Evolutionary conservation across 2,329 filamentous ascomycete species (phyloP), one percentile per base, ranked within the genome.

Genomic region (Purpureocillium lavendulum): DNA sequence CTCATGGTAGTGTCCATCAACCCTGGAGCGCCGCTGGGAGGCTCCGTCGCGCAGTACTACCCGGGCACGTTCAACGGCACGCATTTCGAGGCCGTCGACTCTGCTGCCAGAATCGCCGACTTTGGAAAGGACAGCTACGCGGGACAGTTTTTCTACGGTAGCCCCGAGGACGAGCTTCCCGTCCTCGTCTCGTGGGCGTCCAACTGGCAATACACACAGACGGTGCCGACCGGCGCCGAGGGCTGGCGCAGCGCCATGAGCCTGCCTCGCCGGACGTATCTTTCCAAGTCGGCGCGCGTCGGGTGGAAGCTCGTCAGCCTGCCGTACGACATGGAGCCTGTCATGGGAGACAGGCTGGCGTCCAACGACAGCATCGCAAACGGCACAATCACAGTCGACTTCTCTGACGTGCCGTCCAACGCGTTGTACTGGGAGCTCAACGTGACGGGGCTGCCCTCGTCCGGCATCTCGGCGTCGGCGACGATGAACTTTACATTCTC

Each of bases 61-160:
- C 59, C 71, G 0, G 78, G 79, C 4, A 60, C 56, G 2, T 82
- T 81, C 61, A 79, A 83, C 45, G 79, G 78, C n/a, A 80, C 75
- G 0, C 72, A 77, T 51, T 82, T 80, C 43, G 45, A 49, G n/a
- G 45, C 56, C 9, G 45, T 56, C 10, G 56, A 58, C 7, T 44
- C 42, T 3, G 49, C 48, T 7, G 48, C 58, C 1, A 40, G 59
- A 7, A 48, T 58, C 4, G 48, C 55, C 1, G 59, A 62, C 36
- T 61, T 61, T 29, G 59, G 55, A 13, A 60, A 61, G 28, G 59
- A 62, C 31, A 60, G 60, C 38, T 62, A 61, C 26, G 59, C 59
- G 2, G 57, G 52, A 0, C 59, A 61, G 36, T 62, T 56, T 46
- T 62, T 61, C 15, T 57, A 57, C 18, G 51, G 50, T 2, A 38